phyloP scores from a whole-genome alignment of 2,329 filamentous ascomycete genomes.

The Aspergillus carbonarius region DNA sequence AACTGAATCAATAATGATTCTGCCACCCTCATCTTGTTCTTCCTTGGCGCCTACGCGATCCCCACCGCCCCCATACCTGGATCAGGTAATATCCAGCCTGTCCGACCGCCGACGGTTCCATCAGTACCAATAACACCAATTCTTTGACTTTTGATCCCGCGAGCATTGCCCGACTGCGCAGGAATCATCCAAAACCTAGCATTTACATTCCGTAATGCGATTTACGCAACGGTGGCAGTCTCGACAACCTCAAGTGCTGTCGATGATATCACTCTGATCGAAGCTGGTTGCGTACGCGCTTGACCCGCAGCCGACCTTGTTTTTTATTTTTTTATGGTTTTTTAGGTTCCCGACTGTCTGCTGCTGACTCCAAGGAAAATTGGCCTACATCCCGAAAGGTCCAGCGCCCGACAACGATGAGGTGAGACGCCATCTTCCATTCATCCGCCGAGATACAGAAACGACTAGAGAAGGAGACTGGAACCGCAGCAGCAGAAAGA shows the following conservation, averaged over 20 bases:
- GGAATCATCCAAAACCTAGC: background rate
- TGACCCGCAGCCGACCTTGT: conserved; percentile 1
- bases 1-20: background rate
- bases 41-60: background rate
- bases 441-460: background rate
- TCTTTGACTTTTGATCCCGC: background rate
- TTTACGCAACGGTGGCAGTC: background rate
- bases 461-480: background rate
- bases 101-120: background rate
- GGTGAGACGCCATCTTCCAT: background rate
- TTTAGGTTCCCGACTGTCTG: background rate
- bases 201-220: background rate
- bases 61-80: conserved; percentile 1
- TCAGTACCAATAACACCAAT: background rate
- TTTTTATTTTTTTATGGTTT: no score
- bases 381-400: background rate
- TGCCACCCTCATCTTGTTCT: background rate
- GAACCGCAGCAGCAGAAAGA: background rate
- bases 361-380: background rate
- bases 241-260: background rate
- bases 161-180: background rate
- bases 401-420: background rate
- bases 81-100: conserved; percentile 4
- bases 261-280: conserved; percentile 2
- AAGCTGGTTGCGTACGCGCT: conserved; percentile 2